Evolutionary conservation across 805 yeast species (phyloP).

Genomic region (Schizosaccharomyces osmophilus): DNA sequence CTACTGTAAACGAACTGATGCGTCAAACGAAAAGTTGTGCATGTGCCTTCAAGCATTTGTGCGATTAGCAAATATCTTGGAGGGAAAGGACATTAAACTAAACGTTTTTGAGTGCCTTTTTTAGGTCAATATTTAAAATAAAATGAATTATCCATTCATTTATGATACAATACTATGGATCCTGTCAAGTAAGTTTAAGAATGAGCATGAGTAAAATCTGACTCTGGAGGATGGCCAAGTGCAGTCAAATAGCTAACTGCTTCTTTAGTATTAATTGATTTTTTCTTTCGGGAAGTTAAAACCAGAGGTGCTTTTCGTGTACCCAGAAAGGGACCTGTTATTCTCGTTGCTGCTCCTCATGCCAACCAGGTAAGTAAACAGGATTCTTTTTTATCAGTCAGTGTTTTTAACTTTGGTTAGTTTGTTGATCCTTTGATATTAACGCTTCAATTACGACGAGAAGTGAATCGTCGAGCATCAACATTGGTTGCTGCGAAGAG

Average conservation of each 20-base stretch:
- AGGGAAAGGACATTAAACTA: no score
- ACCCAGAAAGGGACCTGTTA: slow-evolving; percentile 54
- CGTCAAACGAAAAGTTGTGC: no score
- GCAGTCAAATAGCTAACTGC: slow-evolving; percentile 3
- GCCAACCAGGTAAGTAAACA: slow-evolving; percentile 35
- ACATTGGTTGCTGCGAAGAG: slow-evolving; percentile 73
- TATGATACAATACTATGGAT: slow-evolving; percentile 17
- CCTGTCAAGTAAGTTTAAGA: slow-evolving; percentile 11
- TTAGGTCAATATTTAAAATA: slow-evolving; percentile 4
- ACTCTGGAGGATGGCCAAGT: neutral
- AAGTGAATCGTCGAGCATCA: slow-evolving; percentile 42
- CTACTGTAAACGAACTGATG: no score
- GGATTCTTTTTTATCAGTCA: slow-evolving; percentile 15
- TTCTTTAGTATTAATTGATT: slow-evolving; percentile 15
- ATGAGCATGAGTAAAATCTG: neutral
- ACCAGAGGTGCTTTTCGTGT: slow-evolving; percentile 64
- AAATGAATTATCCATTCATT: slow-evolving; percentile 6
- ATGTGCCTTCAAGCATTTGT: no score
- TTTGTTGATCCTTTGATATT: slow-evolving; percentile 66
- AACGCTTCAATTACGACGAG: slow-evolving; percentile 52
- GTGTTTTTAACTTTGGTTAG: slow-evolving; percentile 22
- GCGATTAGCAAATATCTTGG: no score
- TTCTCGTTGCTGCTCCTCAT: slow-evolving; percentile 91
- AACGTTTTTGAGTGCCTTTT: no score
- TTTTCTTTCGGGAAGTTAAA: slow-evolving; percentile 72